phyloP scores from a whole-genome alignment of 495 filamentous ascomycete species.

The Neohortaea acidophila region DNA sequence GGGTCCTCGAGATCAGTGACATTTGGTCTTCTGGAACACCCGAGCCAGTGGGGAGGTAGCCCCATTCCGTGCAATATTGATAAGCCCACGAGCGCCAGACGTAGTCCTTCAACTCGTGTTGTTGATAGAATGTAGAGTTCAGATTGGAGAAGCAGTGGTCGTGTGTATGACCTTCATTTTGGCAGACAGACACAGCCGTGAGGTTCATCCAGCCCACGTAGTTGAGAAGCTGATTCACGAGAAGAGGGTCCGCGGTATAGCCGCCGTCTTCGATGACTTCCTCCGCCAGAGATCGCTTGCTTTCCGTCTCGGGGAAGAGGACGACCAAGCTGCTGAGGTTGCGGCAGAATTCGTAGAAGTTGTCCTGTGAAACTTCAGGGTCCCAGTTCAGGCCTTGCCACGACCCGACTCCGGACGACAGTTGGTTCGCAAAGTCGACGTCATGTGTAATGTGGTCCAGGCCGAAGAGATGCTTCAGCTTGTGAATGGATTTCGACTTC shows the following conservation, averaged over 20 bases:
- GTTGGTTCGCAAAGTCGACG: conserved; percentile 44
- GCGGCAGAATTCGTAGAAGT: conserved; percentile 44
- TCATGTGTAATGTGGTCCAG: conserved; percentile 41
- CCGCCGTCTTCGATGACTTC: conserved; percentile 34
- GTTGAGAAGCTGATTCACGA: conserved; percentile 47
- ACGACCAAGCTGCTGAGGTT: conserved; percentile 37
- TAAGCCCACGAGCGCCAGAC: conserved; percentile 47
- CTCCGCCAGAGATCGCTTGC: conserved; percentile 28
- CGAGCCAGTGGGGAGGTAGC: conserved; percentile 52
- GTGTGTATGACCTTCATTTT: conserved; percentile 27
- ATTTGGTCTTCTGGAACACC: conserved; percentile 41
- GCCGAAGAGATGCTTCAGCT: conserved; percentile 47
- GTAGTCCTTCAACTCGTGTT: conserved; percentile 33
- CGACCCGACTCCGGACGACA: conserved; percentile 35
- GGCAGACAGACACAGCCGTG: conserved; percentile 27
- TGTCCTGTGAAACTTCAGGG: conserved; percentile 36
- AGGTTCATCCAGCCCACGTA: conserved; percentile 46
- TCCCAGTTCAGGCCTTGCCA: conserved; percentile 62
- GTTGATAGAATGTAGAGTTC: conserved; percentile 36
- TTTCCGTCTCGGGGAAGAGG: conserved; percentile 33
- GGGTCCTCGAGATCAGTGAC: conserved; percentile 49
- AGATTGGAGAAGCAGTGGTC: conserved; percentile 41
- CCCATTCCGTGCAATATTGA: conserved; percentile 45
- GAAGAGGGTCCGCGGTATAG: conserved; percentile 34
- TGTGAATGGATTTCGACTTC: conserved; percentile 24